Percentiles rank a stretch among this genome's conserved stretches.
These are phyloP conservation scores for Myriosclerotinia scirpicola DNA, from an alignment of 2,329 filamentous ascomycete species.

Conservation along the genomic window DNA sequence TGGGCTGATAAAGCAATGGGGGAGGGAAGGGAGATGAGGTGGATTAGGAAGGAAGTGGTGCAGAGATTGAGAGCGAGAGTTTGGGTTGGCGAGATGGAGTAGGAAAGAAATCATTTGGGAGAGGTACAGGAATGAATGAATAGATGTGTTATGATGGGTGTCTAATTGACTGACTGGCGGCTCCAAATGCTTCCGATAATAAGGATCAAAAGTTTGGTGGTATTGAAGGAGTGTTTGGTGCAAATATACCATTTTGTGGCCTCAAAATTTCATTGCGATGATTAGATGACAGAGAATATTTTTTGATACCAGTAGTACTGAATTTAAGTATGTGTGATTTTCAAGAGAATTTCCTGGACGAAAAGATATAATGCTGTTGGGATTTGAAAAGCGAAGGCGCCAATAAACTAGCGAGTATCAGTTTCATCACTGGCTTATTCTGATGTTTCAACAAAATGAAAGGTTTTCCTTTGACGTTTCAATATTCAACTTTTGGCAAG, in stretches of 20 bases:
- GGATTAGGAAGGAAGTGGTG: slow-evolving; percentile 57
- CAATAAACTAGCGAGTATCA: no score
- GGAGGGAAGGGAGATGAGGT: slow-evolving; percentile 47
- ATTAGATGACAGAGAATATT: neutral
- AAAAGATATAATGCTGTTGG: no score
- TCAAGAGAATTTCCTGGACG: no score
- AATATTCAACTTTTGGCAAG: no score
- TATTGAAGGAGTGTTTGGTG: neutral
- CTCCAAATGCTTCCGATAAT: no score
- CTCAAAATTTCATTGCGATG: neutral
- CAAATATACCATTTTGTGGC: neutral
- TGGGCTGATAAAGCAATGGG: slow-evolving; percentile 57
- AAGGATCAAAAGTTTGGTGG: neutral
- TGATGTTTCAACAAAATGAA: no score
- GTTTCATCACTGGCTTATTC: no score
- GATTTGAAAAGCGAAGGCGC: no score
- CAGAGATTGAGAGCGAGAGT: slow-evolving; percentile 54
- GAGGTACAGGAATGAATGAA: neutral
- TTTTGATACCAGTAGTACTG: neutral
- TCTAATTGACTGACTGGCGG: neutral
- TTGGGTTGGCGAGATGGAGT: slow-evolving; percentile 42
- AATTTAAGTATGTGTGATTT: no score
- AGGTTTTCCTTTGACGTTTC: no score
- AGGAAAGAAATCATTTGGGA: neutral
- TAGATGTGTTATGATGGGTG: slow-evolving; percentile 22